Percentiles rank a stretch among this genome's conserved stretches.
Evolutionary conservation across 441 rosid species (phyloP).

Genomic region (Biscutella laevigata): DNA sequence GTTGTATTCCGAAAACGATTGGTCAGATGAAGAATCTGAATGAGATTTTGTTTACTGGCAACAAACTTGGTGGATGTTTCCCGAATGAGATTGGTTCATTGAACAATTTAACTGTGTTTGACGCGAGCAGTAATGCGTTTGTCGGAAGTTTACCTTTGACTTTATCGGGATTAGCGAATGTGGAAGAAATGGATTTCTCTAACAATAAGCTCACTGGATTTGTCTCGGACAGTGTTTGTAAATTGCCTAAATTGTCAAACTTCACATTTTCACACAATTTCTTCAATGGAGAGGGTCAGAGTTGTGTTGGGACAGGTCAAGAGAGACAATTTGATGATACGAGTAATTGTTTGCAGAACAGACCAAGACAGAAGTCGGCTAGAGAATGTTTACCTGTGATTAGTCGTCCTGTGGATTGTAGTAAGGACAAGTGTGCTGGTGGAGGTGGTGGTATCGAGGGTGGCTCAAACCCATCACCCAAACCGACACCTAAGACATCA

Average conservation of each 20-base stretch:
- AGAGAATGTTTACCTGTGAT: slow-evolving; percentile 42
- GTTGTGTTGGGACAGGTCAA: slow-evolving; percentile 33
- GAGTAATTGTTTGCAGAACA: slow-evolving; percentile 44
- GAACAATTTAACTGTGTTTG: slow-evolving; percentile 42
- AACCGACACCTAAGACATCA: slow-evolving; percentile 27
- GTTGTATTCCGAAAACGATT: slow-evolving; percentile 60
- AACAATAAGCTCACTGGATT: slow-evolving; percentile 51
- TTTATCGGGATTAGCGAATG: slow-evolving; percentile 31
- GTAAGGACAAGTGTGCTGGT: slow-evolving; percentile 43
- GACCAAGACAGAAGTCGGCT: slow-evolving; percentile 42
- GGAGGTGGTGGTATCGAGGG: slow-evolving; percentile 21
- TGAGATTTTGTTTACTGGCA: slow-evolving; percentile 50
- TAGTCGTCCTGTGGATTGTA: slow-evolving; percentile 65
- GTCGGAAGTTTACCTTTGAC: slow-evolving; percentile 40
- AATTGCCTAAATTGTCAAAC: slow-evolving; percentile 37
- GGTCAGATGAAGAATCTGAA: slow-evolving; percentile 56
- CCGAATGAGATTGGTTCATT: slow-evolving; percentile 54
- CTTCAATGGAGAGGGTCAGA: slow-evolving; percentile 39
- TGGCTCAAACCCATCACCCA: slow-evolving; percentile 23
- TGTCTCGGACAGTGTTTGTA: slow-evolving; percentile 47
- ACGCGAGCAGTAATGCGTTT: slow-evolving; percentile 45
- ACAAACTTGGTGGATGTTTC: slow-evolving; percentile 58
- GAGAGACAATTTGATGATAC: slow-evolving; percentile 37
- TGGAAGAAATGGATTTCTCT: slow-evolving; percentile 40
- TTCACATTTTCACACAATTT: slow-evolving; percentile 57